Conservation (phyloP, 2,329 filamentous ascomycete genomes). For the Cytospora leucostoma region DNA sequence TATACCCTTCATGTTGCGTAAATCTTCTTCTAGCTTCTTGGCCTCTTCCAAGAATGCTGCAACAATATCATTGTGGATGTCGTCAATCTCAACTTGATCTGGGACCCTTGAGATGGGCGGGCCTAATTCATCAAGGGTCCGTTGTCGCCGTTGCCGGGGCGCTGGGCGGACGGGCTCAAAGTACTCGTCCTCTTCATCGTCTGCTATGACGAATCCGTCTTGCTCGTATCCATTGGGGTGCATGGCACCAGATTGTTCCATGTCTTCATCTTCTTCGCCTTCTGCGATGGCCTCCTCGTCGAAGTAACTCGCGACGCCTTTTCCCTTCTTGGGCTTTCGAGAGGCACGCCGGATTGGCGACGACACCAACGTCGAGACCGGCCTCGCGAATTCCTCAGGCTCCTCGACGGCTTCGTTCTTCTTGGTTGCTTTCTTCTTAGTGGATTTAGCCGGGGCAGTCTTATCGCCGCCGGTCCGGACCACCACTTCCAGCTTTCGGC, state of each 20-base stretch:
- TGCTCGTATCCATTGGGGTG: slow-evolving; percentile 48
- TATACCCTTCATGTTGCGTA: slow-evolving; percentile 61
- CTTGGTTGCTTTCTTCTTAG: slow-evolving; percentile 39
- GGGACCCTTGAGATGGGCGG: slow-evolving; percentile 61
- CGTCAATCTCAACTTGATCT: slow-evolving; percentile 50
- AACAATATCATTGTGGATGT: slow-evolving; percentile 65
- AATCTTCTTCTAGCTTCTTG: slow-evolving; percentile 57
- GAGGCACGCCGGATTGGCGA: slow-evolving; percentile 48
- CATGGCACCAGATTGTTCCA: slow-evolving; percentile 38
- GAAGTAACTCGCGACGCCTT: slow-evolving; percentile 30
- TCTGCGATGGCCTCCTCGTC: slow-evolving; percentile 34
- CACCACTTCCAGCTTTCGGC: slow-evolving; percentile 46
- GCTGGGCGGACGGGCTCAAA: slow-evolving; percentile 47
- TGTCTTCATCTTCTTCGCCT: slow-evolving; percentile 41
- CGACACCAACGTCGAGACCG: slow-evolving; percentile 52
- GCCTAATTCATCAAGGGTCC: slow-evolving; percentile 46
- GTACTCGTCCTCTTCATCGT: slow-evolving; percentile 45
- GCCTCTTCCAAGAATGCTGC: slow-evolving; percentile 65
- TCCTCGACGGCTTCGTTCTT: slow-evolving; percentile 31
- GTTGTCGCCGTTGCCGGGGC: slow-evolving; percentile 39
- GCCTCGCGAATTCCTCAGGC: slow-evolving; percentile 31
- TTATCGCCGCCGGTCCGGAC: slow-evolving; percentile 41
- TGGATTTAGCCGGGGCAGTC: slow-evolving; percentile 35
- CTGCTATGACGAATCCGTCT: slow-evolving; percentile 43
- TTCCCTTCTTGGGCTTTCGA: slow-evolving; percentile 40